Evolutionary conservation across 106 monocot genomes (phyloP).

Genomic region (Phalaenopsis aphrodite): DNA sequence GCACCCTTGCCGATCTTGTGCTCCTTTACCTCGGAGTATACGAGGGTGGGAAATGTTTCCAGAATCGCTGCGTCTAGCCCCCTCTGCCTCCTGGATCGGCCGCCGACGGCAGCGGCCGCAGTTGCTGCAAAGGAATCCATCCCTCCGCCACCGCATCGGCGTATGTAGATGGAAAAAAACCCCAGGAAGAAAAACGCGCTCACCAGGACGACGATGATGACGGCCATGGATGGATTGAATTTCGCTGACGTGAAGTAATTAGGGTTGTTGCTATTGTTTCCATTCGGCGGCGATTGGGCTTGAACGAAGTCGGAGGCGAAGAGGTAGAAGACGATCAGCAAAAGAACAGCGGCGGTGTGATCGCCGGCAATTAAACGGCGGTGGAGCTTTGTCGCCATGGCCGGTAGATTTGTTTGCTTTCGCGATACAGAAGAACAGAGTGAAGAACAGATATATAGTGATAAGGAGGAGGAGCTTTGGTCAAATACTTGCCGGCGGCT

Average conservation of each 20-base stretch:
- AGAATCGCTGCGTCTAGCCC: constrained; percentile 61
- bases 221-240: constrained; percentile 70
- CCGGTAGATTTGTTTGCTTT: not conserved
- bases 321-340: constrained; percentile 12
- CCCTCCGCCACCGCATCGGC: constrained; percentile 35
- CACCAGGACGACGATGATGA: constrained; percentile 67
- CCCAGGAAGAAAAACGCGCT: constrained; percentile 71
- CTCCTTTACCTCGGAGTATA: constrained; percentile 79
- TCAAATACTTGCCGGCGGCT: not conserved
- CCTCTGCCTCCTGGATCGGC: constrained; percentile 23
- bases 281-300: constrained; percentile 12
- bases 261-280: constrained; percentile 1
- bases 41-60: constrained; percentile 57
- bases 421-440: not conserved
- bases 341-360: not conserved
- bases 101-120: constrained; percentile 7
- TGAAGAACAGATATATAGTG: not conserved
- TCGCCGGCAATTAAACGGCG: not conserved
- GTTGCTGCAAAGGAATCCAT: not conserved
- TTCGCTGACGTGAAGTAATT: not conserved
- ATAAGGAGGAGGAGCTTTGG: not conserved
- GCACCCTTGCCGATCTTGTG: constrained; percentile 60
- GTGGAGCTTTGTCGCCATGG: not conserved
- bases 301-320: constrained; percentile 5
- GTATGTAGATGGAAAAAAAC: constrained; percentile 84